Percentiles rank a stretch among this genome's conserved stretches.
Conservation (phyloP, 495 filamentous ascomycete genomes). For the Diplogelasinospora grovesii region DNA sequence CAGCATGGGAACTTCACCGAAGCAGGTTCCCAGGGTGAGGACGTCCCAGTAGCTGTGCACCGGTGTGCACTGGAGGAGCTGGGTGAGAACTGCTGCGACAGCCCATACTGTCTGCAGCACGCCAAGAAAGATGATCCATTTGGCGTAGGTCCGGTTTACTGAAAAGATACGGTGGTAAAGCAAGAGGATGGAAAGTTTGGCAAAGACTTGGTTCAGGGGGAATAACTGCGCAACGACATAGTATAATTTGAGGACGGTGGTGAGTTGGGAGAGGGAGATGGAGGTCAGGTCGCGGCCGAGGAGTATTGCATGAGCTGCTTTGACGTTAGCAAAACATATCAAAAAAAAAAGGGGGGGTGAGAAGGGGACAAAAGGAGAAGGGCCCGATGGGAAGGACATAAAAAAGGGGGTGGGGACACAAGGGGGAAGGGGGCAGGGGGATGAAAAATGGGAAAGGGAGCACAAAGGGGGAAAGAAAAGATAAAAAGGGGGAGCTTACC, state of each 20-base stretch:
- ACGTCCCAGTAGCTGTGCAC: conserved; percentile 10
- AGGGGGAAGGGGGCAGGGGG: too few species aligned
- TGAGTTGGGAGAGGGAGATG: too few species aligned
- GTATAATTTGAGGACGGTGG: not conserved
- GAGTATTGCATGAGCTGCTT: too few species aligned
- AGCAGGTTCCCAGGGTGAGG: not conserved
- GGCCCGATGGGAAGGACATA: not conserved
- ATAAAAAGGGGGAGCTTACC: not conserved
- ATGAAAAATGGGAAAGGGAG: too few species aligned
- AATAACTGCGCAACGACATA: not conserved
- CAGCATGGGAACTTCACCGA: conserved; percentile 1
- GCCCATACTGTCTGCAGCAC: conserved; percentile 1
- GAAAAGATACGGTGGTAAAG: conserved; percentile 18
- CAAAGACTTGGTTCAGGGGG: conserved; percentile 3
- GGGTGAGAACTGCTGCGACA: not conserved
- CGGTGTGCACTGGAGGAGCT: conserved; percentile 8
- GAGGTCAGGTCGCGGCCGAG: too few species aligned
- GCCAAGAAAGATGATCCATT: conserved; percentile 5
- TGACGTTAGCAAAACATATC: not conserved
- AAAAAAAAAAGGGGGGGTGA: not conserved
- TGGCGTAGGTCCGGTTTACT: conserved; percentile 5
- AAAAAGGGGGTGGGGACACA: not conserved
- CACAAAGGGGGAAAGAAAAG: too few species aligned
- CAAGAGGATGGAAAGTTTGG: conserved; percentile 12
- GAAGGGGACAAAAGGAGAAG: not conserved